Evolutionary conservation across 257 asterid genomes (phyloP).

Genomic region (Fraxinus pennsylvanica): DNA sequence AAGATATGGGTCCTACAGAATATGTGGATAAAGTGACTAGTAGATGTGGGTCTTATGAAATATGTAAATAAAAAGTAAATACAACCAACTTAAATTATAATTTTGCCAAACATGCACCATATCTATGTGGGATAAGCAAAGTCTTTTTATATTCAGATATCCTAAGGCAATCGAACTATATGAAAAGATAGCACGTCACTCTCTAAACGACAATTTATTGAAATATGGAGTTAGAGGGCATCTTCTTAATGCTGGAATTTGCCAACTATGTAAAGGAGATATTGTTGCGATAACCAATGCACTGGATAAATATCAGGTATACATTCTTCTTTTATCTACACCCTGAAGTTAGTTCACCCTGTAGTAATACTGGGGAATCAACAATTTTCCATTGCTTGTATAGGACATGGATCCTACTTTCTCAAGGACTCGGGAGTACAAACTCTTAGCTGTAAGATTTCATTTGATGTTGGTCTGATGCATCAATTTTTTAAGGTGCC

Average conservation of each 20-base stretch:
- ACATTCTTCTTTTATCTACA: neutral
- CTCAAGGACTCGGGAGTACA: conserved; percentile 44
- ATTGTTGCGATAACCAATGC: conserved; percentile 42
- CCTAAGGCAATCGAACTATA: conserved; percentile 37
- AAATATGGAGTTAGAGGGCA: conserved; percentile 46
- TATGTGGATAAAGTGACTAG: no score
- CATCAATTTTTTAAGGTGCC: neutral
- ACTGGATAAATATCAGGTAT: conserved; percentile 48
- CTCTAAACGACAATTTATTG: conserved; percentile 35
- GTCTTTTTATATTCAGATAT: conserved; percentile 30
- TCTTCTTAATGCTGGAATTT: conserved; percentile 49
- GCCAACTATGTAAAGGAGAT: conserved; percentile 45
- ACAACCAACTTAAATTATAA: no score
- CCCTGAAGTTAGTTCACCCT: no score
- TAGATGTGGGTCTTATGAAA: no score
- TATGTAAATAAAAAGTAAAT: no score
- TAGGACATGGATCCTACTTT: conserved; percentile 55
- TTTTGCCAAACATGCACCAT: neutral
- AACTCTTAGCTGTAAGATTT: conserved; percentile 38
- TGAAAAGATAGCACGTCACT: conserved; percentile 42
- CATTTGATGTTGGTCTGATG: conserved; percentile 15
- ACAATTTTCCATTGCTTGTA: conserved; percentile 16
- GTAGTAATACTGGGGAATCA: neutral
- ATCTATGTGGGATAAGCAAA: neutral
- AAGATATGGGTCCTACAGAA: no score